Evolutionary conservation across 2,329 filamentous ascomycete genomes (phyloP), one percentile per base, ranked within the genome.

Genomic region (Ceratocystis variospora): DNA sequence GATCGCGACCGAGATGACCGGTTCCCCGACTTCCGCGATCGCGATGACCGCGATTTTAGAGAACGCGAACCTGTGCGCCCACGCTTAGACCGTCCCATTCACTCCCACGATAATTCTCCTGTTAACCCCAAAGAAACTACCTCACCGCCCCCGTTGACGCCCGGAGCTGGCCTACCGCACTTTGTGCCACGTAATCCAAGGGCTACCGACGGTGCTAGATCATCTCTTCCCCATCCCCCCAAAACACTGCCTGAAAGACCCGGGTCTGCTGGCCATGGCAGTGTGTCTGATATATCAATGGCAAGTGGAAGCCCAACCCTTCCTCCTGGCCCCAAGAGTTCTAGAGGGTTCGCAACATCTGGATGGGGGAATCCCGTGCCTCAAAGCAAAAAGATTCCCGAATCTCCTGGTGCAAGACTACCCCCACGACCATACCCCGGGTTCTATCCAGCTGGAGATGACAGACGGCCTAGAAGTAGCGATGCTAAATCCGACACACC

Each of bases 81-180:
- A 31, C 83, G 83, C 69, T 72, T 77, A 33, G 82, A 84, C 57
- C 78, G 82, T 57, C 75, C 76, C 33, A 79, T 80, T 1, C 74
- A 76, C 6, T 74, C 76, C 0, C 79, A 81, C 63, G 82, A 84
- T 63, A 75, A 76, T 2, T 76, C 78, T 2, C 72, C 77, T 1
- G 75, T 76, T 22, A 73, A 75, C 22, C 73, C 75, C 31, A 79
- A 81, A 70, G 66, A 67, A 12, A 55, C 62, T n/a, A 19, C 61
- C 10, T 82, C 82, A 0, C 81, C 81, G 2, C 82, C 83, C 12
- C 80, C 81, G 2, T 84, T 83, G 71, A 82, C 81, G 8, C 65
- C 65, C 15, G 61, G 46, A 0, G 79, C 82, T 5, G 77, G 83
- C 4, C 80, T 80, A 0, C 81, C 63, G 5, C 22, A 44, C 1